Evolutionary conservation across 1,284 basidiomycete species (phyloP).

Genomic region (Cryptococcus sp.): DNA sequence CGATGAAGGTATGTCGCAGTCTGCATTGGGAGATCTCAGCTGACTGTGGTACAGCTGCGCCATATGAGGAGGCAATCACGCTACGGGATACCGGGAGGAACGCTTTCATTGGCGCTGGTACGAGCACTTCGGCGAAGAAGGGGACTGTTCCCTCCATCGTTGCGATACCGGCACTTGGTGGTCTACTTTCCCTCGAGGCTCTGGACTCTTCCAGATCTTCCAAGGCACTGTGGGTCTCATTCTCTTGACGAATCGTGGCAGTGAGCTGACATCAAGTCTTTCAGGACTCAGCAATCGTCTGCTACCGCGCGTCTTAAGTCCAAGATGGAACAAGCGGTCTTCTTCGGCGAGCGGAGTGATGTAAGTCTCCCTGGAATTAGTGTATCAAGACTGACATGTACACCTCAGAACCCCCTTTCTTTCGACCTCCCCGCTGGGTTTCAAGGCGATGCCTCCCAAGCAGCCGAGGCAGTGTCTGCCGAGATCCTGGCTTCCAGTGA

Average conservation of each 20-base stretch:
- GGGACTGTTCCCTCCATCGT: conserved; percentile 28
- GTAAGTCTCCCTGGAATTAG: too few relatives aligned
- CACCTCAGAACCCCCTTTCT: conserved; percentile 56
- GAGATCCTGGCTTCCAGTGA: conserved; percentile 54
- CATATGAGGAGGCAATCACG: conserved; percentile 48
- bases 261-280: background rate
- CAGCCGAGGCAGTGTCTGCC: conserved; percentile 55
- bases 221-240: conserved; percentile 7
- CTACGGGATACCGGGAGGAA: conserved; percentile 46
- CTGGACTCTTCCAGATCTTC: conserved; percentile 16
- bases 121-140: conserved; percentile 1
- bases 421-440: conserved; percentile 55
- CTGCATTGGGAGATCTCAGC: background rate
- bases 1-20: conserved; percentile 21
- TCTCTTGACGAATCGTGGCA: background rate
- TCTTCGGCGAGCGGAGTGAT: conserved; percentile 56
- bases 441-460: conserved; percentile 57
- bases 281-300: conserved; percentile 16
- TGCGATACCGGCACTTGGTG: conserved; percentile 44
- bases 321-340: conserved; percentile 60
- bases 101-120: conserved; percentile 44
- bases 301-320: conserved; percentile 53
- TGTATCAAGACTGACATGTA: background rate
- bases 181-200: conserved; percentile 46
- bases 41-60: conserved; percentile 19